Evolutionary conservation across 106 monocot species (phyloP), one percentile per base, ranked within the genome.

Genomic region (Dioscorea zingiberensis): DNA sequence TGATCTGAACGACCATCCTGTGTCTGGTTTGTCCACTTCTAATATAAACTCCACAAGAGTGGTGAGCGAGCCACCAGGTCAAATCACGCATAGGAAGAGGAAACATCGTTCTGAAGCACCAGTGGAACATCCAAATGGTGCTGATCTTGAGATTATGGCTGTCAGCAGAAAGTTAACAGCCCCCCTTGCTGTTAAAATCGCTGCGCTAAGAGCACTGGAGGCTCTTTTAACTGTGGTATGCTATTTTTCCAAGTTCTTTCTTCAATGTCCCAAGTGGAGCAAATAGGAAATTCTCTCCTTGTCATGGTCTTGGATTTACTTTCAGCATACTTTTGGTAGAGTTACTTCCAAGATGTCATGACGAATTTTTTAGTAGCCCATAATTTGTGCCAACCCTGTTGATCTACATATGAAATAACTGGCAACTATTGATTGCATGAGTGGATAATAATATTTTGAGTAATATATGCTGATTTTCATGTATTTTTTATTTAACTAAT

Each of bases 151-250:
- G 60, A 32, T 32, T 47, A 68, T 60, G 1, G 25, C 57, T 21
- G 48, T 59, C 38, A 27, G 45, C 47, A 69, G 66, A 55, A 85
- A 64, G 69, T 14, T 26, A 21, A 26, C 24, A 13, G 51, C 64
- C 71, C 76, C 74, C 56, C 59, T 83, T 58, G 77, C 81, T 67
- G 88, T 97, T 57, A 86, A 86, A 60, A 76, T 92, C 61, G 88
- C 84, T 63, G 97, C 88, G 53, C 67, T 97, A 19, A 70, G 54
- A 68, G 76, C 97, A 73, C 54, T 97, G 51, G 85, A 84, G 72
- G 71, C 81, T 69, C 97, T 97, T 75, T 62, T 97, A 18, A 81
- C 81, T 48, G 83, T 88, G 85, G 97, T 97, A 80, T 63, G 79
- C 51, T 56, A 53, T 69, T 16, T 24, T 14, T 49, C 21, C 27